phyloP scores from a whole-genome alignment of 2,329 filamentous ascomycete species.

The Fusarium pseudocircinatum region DNA sequence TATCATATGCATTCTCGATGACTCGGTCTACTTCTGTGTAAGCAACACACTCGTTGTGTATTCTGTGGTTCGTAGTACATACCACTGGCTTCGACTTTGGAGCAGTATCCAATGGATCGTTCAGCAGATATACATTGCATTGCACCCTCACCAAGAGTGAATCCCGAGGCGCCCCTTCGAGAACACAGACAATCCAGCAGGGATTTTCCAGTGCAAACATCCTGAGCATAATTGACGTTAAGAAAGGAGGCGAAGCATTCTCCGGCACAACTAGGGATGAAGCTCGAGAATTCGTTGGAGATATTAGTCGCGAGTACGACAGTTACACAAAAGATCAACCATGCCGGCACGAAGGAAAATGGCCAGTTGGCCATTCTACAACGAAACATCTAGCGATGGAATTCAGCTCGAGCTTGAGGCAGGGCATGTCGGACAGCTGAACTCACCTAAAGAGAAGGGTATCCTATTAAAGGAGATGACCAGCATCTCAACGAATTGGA shows the following conservation, averaged over 20 bases:
- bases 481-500: constrained; percentile 49
- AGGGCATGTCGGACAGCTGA: not conserved
- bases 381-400: constrained; percentile 51
- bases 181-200: constrained; percentile 73
- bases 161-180: constrained; percentile 65
- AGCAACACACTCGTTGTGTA: constrained; percentile 1
- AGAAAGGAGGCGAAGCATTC: constrained; percentile 72
- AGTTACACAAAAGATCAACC: constrained; percentile 45
- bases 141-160: constrained; percentile 77
- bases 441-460: constrained; percentile 42
- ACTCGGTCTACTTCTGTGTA: constrained; percentile 47
- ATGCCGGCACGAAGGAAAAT: constrained; percentile 43
- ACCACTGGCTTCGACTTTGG: constrained; percentile 53
- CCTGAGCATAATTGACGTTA: constrained; percentile 63
- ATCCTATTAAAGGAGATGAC: constrained; percentile 46
- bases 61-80: constrained; percentile 20
- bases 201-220: constrained; percentile 58
- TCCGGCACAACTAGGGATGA: constrained; percentile 68
- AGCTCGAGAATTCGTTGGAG: constrained; percentile 51
- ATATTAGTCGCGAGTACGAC: constrained; percentile 46
- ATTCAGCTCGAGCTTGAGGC: constrained; percentile 5
- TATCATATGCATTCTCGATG: constrained; percentile 62
- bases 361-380: constrained; percentile 56
- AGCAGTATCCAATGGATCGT: constrained; percentile 61
- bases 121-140: constrained; percentile 72